Evolutionary conservation across 164 flowering plant species (phyloP).

Genomic region (Kalanchoe fedtschenkoi): DNA sequence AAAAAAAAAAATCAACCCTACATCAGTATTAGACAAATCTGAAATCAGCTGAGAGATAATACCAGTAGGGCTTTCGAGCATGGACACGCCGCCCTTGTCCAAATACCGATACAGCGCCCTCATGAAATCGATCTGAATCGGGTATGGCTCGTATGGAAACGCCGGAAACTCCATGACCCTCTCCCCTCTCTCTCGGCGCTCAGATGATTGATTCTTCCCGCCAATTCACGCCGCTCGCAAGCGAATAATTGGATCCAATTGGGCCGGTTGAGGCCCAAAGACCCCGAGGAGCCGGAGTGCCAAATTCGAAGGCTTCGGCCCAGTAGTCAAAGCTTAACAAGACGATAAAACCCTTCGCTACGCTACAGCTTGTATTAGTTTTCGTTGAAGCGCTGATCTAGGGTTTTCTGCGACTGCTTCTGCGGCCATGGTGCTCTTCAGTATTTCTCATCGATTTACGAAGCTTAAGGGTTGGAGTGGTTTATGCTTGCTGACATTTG

Average conservation of each 20-base stretch:
- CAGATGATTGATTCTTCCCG: neutral
- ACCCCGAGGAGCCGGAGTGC: too few relatives aligned
- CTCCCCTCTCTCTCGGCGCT: constrained; percentile 16
- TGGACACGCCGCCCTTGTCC: constrained; percentile 69
- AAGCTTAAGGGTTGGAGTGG: neutral
- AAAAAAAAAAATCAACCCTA: neutral
- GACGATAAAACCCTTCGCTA: neutral
- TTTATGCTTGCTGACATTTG: neutral
- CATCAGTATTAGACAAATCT: too few relatives aligned
- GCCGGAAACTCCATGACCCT: constrained; percentile 37
- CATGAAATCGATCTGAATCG: constrained; percentile 90
- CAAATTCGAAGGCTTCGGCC: neutral
- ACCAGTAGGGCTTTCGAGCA: constrained; percentile 99
- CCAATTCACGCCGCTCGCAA: neutral
- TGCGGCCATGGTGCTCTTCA: neutral
- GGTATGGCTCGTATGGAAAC: constrained; percentile 80
- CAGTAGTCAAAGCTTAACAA: neutral
- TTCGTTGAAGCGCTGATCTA: neutral
- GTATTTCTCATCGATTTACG: neutral
- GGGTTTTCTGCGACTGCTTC: constrained; percentile 4
- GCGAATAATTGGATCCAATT: neutral
- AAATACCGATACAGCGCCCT: constrained; percentile 59
- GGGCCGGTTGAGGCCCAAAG: neutral
- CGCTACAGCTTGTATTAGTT: neutral
- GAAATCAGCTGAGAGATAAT: constrained; percentile 1